A percentile compares a stretch with the other conserved stretches of the same genome.
These are phyloP conservation scores for Pythium periplocum DNA, from an alignment of 352 stramenopile genomes.

Conservation along the genomic window DNA sequence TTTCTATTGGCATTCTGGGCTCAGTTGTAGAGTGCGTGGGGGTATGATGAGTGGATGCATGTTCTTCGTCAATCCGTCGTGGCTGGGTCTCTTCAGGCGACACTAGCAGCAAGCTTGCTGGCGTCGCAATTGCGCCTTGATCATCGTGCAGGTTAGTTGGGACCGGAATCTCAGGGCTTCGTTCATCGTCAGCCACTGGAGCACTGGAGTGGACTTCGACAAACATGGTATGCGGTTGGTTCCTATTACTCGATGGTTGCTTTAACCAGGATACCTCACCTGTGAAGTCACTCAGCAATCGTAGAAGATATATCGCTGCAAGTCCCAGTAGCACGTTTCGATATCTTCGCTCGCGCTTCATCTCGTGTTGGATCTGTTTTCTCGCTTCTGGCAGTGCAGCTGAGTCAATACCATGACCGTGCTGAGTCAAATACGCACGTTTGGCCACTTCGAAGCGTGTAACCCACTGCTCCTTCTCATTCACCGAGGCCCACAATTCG, in stretches of 20 bases:
- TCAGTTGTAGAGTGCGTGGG: no score
- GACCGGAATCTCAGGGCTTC: no score
- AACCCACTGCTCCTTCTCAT: slow-evolving; percentile 31
- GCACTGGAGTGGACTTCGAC: no score
- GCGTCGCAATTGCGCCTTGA: no score
- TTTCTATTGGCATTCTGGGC: no score
- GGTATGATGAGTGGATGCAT: no score
- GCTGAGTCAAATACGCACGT: slow-evolving; percentile 23
- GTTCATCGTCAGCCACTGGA: no score
- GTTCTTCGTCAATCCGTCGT: no score
- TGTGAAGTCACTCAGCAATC: slow-evolving; percentile 9
- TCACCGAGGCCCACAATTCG: slow-evolving; percentile 21
- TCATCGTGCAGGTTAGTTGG: no score
- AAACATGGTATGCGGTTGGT: no score
- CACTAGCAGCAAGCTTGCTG: no score
- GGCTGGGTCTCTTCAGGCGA: no score
- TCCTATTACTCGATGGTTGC: not conserved
- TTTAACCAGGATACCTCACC: not conserved
- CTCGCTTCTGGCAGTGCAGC: slow-evolving; percentile 23
- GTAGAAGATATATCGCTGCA: slow-evolving; percentile 25
- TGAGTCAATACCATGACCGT: slow-evolving; percentile 39
- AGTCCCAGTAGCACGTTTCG: slow-evolving; percentile 26
- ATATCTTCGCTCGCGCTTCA: slow-evolving; percentile 19
- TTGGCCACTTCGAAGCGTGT: slow-evolving; percentile 16
- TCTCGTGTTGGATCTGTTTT: slow-evolving; percentile 16